Conservation (phyloP, 164 flowering plant species). For the Platanus orientalis region DNA sequence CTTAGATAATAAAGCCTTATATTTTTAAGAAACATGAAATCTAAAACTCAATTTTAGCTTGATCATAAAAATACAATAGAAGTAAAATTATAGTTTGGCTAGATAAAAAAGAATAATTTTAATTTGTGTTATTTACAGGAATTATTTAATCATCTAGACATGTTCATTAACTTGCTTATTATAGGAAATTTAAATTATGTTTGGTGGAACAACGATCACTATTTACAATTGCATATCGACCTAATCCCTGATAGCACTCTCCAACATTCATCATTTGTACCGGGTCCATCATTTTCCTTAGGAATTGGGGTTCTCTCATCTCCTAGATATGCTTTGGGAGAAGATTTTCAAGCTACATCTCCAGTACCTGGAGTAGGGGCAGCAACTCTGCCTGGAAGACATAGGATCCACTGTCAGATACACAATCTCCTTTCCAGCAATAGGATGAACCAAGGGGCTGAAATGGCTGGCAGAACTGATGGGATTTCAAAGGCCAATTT, state of each 20-base stretch:
- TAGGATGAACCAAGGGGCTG: conserved; percentile 31
- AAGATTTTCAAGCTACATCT: conserved; percentile 37
- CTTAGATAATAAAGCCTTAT: no score
- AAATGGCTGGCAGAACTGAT: conserved; percentile 21
- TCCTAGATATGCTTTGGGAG: conserved; percentile 41
- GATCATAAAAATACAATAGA: no score
- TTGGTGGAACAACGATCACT: not conserved
- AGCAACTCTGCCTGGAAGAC: conserved; percentile 70
- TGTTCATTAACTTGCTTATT: not conserved
- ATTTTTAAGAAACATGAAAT: no score
- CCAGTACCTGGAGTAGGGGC: conserved; percentile 61
- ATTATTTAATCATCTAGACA: no score
- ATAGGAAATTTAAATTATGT: not conserved
- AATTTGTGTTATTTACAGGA: no score
- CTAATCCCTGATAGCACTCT: conserved; percentile 22
- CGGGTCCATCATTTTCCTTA: conserved; percentile 33
- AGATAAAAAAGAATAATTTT: no score
- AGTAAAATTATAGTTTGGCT: no score
- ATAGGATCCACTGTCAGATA: conserved; percentile 65
- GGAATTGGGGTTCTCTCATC: conserved; percentile 34
- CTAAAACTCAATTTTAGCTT: no score
- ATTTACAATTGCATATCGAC: not conserved
- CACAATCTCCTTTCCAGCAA: conserved; percentile 38
- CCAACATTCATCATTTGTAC: conserved; percentile 27
- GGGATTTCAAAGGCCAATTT: conserved; percentile 21